Base-by-base conservation (phyloP, 805 yeast genomes). In the Saccharomyces eubayanus region DNA sequence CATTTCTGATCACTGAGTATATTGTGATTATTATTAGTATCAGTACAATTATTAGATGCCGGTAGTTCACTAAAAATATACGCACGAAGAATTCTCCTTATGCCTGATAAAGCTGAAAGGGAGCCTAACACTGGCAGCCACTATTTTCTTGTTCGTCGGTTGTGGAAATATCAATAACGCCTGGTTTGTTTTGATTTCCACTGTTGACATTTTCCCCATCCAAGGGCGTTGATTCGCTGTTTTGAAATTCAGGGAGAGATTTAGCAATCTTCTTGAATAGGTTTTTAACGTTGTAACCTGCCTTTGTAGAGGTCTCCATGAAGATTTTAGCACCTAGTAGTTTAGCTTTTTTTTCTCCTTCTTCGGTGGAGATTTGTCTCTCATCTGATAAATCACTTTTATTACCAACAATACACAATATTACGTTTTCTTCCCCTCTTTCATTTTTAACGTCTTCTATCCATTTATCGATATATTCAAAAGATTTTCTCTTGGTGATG, bases 231-330 rank as follows among this genome's bases (percentile, higher is more conserved):
- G 58, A 55, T 48, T 63, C 67, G 8, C 62, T 51, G 30, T 71
- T 70, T 60, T 81, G 84, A 64, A 89, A 83, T 53, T 91, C 97
- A 1, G 98, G 98, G 56, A 94, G 77, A 54, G 88, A 82, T 66
- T 87, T 87, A 12, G 98, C 99, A 57, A 92, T 87, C 66, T 86
- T 87, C 66, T 90, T 89, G 74, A 94, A 92, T 58, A 94, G 74
- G 53, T 82, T 80, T 72, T 92, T 92, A 53, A 94, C 97, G 62
- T 94, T 94, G 69, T 91, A 87, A 31, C 97, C 97, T 48, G 90
- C 90, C 72, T 91, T 92, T 10, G 98, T 92, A 56, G 96, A 86
- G 1, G 98, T 92, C 67, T 94, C 99, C 68, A 92, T 84, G 68
- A 85, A 88, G 57, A 87, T 82, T 67, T 83, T 81, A 48, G 92